Percentiles rank a stretch among this genome's conserved stretches.
Evolutionary conservation across 352 stramenopile species (phyloP).

Genomic region (Pythium sukuiense): DNA sequence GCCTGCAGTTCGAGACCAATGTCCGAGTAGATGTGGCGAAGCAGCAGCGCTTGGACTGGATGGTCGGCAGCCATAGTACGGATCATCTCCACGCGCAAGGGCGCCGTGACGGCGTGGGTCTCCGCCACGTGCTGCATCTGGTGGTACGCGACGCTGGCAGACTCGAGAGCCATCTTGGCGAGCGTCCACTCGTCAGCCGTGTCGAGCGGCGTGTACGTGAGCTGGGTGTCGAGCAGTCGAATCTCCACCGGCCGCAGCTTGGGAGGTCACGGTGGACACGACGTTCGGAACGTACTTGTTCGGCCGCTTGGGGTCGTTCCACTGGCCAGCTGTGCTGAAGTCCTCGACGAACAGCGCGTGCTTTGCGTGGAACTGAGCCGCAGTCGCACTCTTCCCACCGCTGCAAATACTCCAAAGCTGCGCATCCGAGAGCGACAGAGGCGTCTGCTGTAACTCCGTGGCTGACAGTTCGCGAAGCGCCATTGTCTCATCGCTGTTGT

Average conservation of each 20-base stretch:
- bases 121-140: slow-evolving; percentile 22
- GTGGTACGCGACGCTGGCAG: slow-evolving; percentile 16
- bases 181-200: slow-evolving; percentile 21
- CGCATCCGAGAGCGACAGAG: not conserved
- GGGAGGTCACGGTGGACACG: slow-evolving; percentile 14
- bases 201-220: slow-evolving; percentile 25
- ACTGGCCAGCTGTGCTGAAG: slow-evolving; percentile 6
- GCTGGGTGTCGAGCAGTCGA: slow-evolving; percentile 15
- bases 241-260: slow-evolving; percentile 25
- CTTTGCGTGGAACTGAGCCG: not conserved
- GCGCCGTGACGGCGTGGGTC: slow-evolving; percentile 30
- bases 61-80: slow-evolving; percentile 32
- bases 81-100: slow-evolving; percentile 45
- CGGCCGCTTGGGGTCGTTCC: slow-evolving; percentile 9
- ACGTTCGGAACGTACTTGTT: slow-evolving; percentile 21
- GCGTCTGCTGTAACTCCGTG: not conserved
- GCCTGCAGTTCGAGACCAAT: slow-evolving; percentile 18
- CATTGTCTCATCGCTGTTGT: slow-evolving; percentile 38
- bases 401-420: slow-evolving; percentile 4
- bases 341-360: slow-evolving; percentile 16
- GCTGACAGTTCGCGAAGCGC: not conserved
- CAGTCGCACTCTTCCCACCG: not conserved
- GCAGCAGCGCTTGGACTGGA: slow-evolving; percentile 37
- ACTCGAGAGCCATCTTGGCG: slow-evolving; percentile 27
- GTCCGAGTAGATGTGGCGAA: slow-evolving; percentile 30